Conservation (phyloP, 345 rosid genomes). For the Citrus glauca region DNA sequence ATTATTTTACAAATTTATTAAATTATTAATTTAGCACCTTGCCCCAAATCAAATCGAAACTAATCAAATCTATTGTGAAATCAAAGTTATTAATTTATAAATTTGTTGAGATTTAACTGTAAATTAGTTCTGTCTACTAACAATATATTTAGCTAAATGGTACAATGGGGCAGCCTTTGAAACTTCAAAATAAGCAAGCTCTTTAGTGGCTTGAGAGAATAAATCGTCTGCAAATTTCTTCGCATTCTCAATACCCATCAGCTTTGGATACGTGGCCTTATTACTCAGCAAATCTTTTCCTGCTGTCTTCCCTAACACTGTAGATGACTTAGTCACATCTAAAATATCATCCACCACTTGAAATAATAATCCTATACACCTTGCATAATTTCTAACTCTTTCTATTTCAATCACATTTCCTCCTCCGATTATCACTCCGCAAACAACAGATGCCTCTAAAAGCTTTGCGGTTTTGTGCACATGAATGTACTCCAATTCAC, state of each 20-base stretch:
- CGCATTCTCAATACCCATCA: constrained; percentile 34
- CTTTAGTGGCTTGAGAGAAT: constrained; percentile 27
- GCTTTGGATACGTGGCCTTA: constrained; percentile 39
- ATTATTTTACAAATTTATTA: too few species aligned
- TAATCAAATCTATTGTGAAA: too few species aligned
- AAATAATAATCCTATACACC: constrained; percentile 29
- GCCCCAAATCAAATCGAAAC: too few species aligned
- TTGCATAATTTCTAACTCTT: constrained; percentile 29
- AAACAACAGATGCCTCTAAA: constrained; percentile 35
- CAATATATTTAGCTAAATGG: constrained; percentile 30
- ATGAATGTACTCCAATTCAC: constrained; percentile 34
- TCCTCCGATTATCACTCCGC: constrained; percentile 39
- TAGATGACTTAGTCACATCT: constrained; percentile 31
- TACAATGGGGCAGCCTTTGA: constrained; percentile 29
- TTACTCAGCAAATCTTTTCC: constrained; percentile 33
- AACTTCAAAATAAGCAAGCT: constrained; percentile 27
- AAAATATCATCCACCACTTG: constrained; percentile 38
- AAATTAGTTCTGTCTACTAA: constrained; percentile 19
- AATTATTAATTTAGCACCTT: too few species aligned
- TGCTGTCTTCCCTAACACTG: constrained; percentile 36
- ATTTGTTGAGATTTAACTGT: too few species aligned
- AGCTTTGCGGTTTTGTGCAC: constrained; percentile 37
- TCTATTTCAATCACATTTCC: constrained; percentile 20
- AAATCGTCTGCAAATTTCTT: constrained; percentile 21
- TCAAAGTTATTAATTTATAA: too few species aligned